Percentiles rank a stretch among this genome's conserved stretches.
Conservation (phyloP, 106 monocot species). For the Triglochin maritima region DNA sequence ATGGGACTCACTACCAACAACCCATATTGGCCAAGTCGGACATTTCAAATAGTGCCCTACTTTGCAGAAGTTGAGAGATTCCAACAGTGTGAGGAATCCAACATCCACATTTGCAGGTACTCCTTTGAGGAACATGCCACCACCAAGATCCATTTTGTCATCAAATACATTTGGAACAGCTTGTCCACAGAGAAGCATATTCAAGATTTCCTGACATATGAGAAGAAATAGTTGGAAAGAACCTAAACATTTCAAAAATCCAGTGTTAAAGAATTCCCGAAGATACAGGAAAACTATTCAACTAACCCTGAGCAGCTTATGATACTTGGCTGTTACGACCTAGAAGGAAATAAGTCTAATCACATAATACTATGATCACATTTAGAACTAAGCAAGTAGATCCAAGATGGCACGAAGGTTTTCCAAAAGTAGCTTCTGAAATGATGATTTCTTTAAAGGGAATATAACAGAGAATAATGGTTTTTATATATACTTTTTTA, state of each 20-base stretch:
- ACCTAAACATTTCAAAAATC: neutral
- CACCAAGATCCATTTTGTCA: slow-evolving; percentile 87
- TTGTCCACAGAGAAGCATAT: slow-evolving; percentile 82
- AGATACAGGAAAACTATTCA: no score
- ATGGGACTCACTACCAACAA: slow-evolving; percentile 90
- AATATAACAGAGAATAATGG: no score
- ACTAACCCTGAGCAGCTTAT: no score
- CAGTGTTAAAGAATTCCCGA: no score
- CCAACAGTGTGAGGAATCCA: slow-evolving; percentile 86
- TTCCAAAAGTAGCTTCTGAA: no score
- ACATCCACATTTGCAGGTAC: slow-evolving; percentile 62
- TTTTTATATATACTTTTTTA: no score
- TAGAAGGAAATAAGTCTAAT: no score
- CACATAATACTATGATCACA: no score
- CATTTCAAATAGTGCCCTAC: slow-evolving; percentile 75
- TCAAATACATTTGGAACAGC: slow-evolving; percentile 96
- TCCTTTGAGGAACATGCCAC: slow-evolving; percentile 83
- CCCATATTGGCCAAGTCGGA: slow-evolving; percentile 95
- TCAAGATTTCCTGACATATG: slow-evolving; percentile 77
- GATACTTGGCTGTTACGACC: no score
- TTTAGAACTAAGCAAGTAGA: no score
- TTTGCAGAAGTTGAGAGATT: slow-evolving; percentile 94
- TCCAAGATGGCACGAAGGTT: no score
- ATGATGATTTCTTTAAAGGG: no score
- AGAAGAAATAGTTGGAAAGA: neutral